Evolutionary conservation across 2,329 filamentous ascomycete species (phyloP).

Genomic region (Teratosphaeria zuluensis): DNA sequence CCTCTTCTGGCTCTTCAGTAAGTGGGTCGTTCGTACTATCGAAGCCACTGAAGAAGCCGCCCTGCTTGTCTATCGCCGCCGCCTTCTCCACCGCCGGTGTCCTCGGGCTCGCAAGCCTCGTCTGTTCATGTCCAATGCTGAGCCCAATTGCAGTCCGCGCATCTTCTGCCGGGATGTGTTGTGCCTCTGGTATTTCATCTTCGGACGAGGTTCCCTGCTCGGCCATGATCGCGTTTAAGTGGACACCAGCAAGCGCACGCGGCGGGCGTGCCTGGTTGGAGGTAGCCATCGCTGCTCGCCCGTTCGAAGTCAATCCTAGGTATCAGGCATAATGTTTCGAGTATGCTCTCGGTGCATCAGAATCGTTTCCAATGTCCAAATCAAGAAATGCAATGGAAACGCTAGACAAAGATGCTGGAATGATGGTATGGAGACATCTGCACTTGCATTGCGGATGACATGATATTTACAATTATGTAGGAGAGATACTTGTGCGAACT

Average conservation of each 20-base stretch:
- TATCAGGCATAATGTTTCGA: not conserved
- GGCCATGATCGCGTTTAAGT: constrained; percentile 31
- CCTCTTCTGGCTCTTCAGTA: constrained; percentile 2
- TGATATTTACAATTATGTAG: not conserved
- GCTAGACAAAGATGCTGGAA: not conserved
- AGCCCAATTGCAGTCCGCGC: constrained; percentile 44
- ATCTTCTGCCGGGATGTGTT: constrained; percentile 26
- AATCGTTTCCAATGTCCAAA: not conserved
- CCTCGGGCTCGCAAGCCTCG: constrained; percentile 44
- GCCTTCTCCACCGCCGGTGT: constrained; percentile 52
- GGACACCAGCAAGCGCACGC: constrained; percentile 32
- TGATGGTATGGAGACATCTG: not conserved
- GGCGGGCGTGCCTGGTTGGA: not conserved
- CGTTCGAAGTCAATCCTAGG: not conserved
- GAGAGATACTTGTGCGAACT: not conserved
- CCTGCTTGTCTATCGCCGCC: constrained; percentile 42
- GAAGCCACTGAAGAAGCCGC: constrained; percentile 35
- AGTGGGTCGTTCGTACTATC: constrained; percentile 9
- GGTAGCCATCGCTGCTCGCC: not conserved
- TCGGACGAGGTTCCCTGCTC: constrained; percentile 36
- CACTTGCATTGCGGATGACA: not conserved
- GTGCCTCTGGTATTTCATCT: constrained; percentile 26
- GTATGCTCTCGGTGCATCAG: not conserved
- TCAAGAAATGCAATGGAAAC: not conserved
- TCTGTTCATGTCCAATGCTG: constrained; percentile 50